Conservation (phyloP, 129 eudicot genomes). For the Flaveria bidentis region DNA sequence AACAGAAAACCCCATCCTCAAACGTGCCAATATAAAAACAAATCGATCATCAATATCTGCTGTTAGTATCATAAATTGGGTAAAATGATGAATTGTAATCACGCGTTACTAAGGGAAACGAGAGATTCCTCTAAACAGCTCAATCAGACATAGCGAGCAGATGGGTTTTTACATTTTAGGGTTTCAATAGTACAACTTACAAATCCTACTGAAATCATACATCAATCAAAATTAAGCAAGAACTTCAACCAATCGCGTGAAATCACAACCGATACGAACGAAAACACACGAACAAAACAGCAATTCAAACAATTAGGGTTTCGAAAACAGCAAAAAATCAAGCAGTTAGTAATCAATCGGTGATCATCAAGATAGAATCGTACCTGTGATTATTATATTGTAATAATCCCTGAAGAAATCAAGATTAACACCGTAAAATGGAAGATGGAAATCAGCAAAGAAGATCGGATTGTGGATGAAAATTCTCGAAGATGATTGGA, state of each 20-base stretch:
- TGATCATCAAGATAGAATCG: background rate
- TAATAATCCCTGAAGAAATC: background rate
- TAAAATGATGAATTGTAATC: background rate
- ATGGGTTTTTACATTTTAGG: background rate
- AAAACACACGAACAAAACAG: background rate
- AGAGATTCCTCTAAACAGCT: background rate
- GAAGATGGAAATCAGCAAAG: background rate
- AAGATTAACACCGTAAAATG: background rate
- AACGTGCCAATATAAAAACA: background rate
- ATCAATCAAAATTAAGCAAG: background rate
- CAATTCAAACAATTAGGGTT: slow-evolving; percentile 6
- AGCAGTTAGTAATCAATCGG: background rate
- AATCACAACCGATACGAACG: background rate
- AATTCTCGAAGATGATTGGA: background rate
- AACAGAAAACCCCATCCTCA: background rate
- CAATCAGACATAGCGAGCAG: background rate
- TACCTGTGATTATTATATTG: background rate
- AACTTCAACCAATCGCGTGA: background rate
- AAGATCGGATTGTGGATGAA: background rate
- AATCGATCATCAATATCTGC: background rate
- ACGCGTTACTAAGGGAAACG: background rate
- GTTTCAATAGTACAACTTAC: background rate
- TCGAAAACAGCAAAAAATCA: background rate
- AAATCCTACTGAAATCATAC: slow-evolving; percentile 13
- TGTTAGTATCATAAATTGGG: background rate